Conservation (phyloP, 805 yeast species). For the Metschnikowia sp. region DNA sequence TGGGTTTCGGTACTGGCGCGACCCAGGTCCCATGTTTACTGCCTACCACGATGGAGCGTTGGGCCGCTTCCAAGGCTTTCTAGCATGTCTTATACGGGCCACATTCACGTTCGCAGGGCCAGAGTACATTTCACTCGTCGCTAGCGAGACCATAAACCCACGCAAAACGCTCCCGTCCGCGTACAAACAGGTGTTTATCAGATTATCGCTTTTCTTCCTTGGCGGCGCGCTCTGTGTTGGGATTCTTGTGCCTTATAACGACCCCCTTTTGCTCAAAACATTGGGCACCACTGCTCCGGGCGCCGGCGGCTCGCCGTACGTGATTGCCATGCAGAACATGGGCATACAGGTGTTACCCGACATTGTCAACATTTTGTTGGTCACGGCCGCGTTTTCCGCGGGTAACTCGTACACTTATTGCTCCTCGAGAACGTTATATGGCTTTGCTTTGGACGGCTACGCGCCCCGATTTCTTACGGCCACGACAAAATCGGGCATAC, state of each 20-base stretch:
- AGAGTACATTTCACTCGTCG: constrained; percentile 80
- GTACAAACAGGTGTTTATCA: constrained; percentile 66
- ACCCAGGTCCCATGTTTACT: constrained; percentile 19
- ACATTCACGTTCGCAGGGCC: constrained; percentile 83
- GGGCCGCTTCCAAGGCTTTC: constrained; percentile 71
- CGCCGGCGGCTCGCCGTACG: constrained; percentile 82
- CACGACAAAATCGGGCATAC: constrained; percentile 46
- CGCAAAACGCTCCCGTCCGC: constrained; percentile 74
- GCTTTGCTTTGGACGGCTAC: constrained; percentile 67
- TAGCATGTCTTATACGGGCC: constrained; percentile 67
- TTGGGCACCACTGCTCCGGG: constrained; percentile 59
- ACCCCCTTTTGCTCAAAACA: constrained; percentile 54
- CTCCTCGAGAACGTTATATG: constrained; percentile 72
- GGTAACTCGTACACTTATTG: constrained; percentile 76
- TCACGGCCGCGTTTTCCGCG: constrained; percentile 77
- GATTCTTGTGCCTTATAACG: constrained; percentile 67
- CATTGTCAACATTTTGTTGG: constrained; percentile 72
- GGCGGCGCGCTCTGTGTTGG: constrained; percentile 80
- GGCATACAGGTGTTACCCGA: constrained; percentile 65
- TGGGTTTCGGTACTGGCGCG: constrained; percentile 20
- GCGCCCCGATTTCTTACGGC: constrained; percentile 67
- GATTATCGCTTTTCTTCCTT: constrained; percentile 65
- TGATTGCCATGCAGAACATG: constrained; percentile 72
- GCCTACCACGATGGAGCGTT: constrained; percentile 41
- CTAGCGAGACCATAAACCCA: constrained; percentile 76